These are phyloP conservation scores for Boletellus ananas DNA, from an alignment of 768 basidiomycete species.

Conservation along the genomic window DNA sequence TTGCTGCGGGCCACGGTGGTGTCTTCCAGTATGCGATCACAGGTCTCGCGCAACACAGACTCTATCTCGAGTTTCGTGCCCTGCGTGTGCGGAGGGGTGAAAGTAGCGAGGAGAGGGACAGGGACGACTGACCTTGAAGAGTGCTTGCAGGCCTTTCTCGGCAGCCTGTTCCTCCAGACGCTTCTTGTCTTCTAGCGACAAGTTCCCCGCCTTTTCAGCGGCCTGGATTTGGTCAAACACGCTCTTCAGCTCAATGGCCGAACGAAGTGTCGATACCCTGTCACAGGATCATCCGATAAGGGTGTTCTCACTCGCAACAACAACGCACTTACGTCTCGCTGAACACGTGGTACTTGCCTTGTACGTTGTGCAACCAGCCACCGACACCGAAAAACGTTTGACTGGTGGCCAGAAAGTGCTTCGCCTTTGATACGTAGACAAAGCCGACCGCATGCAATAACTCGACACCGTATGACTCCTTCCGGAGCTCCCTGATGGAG, in stretches of 20 bases:
- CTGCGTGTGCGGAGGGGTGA: conserved; percentile 38
- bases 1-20: conserved; percentile 50
- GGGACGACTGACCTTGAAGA: conserved; percentile 69
- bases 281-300: conserved; percentile 1
- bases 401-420: conserved; percentile 75
- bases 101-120: no score
- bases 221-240: conserved; percentile 92
- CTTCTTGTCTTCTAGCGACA: conserved; percentile 73
- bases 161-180: conserved; percentile 89
- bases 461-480: conserved; percentile 85
- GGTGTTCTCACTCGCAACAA: neutral
- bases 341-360: conserved; percentile 90
- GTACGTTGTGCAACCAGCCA: conserved; percentile 90
- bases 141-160: conserved; percentile 85
- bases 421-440: conserved; percentile 78
- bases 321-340: conserved; percentile 75
- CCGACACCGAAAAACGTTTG: conserved; percentile 75
- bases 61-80: conserved; percentile 91
- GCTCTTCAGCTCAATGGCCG: conserved; percentile 83
- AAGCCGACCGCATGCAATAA: conserved; percentile 84
- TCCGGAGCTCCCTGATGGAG: conserved; percentile 63
- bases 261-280: conserved; percentile 79
- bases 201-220: conserved; percentile 80
- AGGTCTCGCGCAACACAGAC: conserved; percentile 83
- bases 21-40: conserved; percentile 73